Base-by-base conservation (phyloP, 2,329 filamentous ascomycete species). In the Colletotrichum liaoningense region DNA sequence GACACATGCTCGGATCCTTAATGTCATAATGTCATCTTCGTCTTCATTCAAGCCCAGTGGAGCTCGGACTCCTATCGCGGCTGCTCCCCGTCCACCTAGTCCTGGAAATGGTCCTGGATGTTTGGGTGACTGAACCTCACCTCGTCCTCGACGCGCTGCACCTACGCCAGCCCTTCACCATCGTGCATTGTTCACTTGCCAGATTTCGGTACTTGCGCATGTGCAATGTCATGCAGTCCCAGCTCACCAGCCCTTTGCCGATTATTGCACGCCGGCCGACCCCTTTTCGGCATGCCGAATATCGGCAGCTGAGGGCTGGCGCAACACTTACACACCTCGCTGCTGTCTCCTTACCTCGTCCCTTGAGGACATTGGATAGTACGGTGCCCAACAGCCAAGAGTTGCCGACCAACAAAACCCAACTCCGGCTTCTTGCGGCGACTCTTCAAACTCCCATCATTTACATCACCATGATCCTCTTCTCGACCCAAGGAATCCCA, bases 171-270 rank as follows among this genome's bases (percentile, higher is more conserved):
- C 38, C 19, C 30, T 26, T 56, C 24, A 56, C 56, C 60, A 57
- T 56, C 60, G 42, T 57, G 60, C 67, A 70, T 65, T 38, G 22
- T 42, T 28, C 55, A 38, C 30, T 70, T 38, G 55, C 60, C 22
- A 65, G 59, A 22, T n/a, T 56, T 58, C 69, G 69, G 69, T 59
- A 72, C 59, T 64, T 64, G 16, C 56, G 38, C 67, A 73, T 65
- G 67, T 56, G 55, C 67, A 35, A 65, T 69, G 60, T 62, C 70
- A 73, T 70, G 67, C 67, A 70, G 54, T 52, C 8, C 49, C 60
- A 19, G 46, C 24, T 46, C 22, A 49, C 42, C 19, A 49, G n/a
- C 33, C 22, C 46, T 12, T 65, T 19, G 22, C 46, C 26, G 26
- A 28, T 35, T 56, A 22, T 65, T 42, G 38, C 38, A 19, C 38